phyloP scores from a whole-genome alignment of 192 early-diverging fungal genomes.

The Thamnidium elegans region DNA sequence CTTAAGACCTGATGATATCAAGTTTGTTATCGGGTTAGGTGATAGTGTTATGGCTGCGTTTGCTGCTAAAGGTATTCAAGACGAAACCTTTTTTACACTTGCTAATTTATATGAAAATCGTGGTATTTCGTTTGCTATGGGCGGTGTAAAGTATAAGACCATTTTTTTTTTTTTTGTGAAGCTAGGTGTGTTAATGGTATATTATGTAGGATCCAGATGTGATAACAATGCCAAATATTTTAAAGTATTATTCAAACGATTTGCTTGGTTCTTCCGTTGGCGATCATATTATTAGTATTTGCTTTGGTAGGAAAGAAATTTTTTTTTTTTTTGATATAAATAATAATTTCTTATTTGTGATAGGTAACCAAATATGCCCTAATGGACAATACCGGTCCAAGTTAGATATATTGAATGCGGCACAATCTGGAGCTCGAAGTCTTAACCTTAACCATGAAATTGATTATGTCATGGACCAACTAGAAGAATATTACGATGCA shows the following conservation, averaged over 20 bases:
- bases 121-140: constrained; percentile 54
- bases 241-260: constrained; percentile 39
- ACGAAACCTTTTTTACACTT: constrained; percentile 9
- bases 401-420: constrained; percentile 46
- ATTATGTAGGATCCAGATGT: constrained; percentile 33
- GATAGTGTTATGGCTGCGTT: constrained; percentile 60
- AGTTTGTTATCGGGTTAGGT: constrained; percentile 49
- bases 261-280: constrained; percentile 47
- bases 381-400: constrained; percentile 22
- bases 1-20: constrained; percentile 55
- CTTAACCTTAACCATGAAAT: constrained; percentile 45
- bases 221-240: constrained; percentile 46
- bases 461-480: constrained; percentile 38
- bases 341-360: too few relatives aligned
- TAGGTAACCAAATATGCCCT: constrained; percentile 27
- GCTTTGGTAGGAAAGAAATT: constrained; percentile 44
- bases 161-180: neutral
- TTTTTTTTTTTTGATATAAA: too few relatives aligned
- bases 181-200: neutral
- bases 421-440: constrained; percentile 51
- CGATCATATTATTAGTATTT: constrained; percentile 47
- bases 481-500: constrained; percentile 30
- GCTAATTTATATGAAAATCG: constrained; percentile 33
- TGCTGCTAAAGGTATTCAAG: constrained; percentile 41
- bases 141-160: constrained; percentile 36